These are phyloP conservation scores for Chaetoceros tenuissimus DNA, from an alignment of 108 stramenopile species.

Conservation along the genomic window DNA sequence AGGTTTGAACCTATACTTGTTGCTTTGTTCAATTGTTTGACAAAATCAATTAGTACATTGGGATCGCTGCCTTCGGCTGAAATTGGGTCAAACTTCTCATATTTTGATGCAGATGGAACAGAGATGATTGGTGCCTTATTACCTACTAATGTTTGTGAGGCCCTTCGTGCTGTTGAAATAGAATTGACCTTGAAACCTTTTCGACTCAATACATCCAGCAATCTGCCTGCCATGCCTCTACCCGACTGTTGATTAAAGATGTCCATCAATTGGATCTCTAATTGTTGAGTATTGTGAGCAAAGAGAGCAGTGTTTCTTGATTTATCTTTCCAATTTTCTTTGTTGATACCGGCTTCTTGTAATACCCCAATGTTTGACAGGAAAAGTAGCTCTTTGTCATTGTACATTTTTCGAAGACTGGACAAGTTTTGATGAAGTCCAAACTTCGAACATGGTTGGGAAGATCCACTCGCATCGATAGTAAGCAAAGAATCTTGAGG, in stretches of 20 bases:
- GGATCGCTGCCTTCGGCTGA: too few species aligned
- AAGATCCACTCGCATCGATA: conserved; percentile 19
- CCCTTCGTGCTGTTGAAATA: too few species aligned
- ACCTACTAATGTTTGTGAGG: too few species aligned
- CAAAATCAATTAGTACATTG: conserved; percentile 17
- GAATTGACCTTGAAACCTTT: not conserved
- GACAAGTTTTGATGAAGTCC: conserved; percentile 34
- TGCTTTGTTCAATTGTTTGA: conserved; percentile 28
- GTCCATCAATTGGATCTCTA: conserved; percentile 22
- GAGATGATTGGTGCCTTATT: too few species aligned
- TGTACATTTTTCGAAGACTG: conserved; percentile 34
- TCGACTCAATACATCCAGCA: conserved; percentile 18
- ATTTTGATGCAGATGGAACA: too few species aligned
- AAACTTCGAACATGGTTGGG: conserved; percentile 50
- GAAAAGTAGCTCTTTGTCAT: conserved; percentile 43
- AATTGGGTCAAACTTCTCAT: too few species aligned
- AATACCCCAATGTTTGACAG: conserved; percentile 63
- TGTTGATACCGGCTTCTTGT: conserved; percentile 24
- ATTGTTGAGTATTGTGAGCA: conserved; percentile 33
- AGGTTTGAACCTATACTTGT: conserved; percentile 19
- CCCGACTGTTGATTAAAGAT: conserved; percentile 15
- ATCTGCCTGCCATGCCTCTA: conserved; percentile 24
- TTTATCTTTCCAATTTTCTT: conserved; percentile 31
- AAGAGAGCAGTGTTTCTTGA: conserved; percentile 22
- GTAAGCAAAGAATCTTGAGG: not conserved